phyloP scores from a whole-genome alignment of 495 filamentous ascomycete genomes.

The Oidiodendron maius region DNA sequence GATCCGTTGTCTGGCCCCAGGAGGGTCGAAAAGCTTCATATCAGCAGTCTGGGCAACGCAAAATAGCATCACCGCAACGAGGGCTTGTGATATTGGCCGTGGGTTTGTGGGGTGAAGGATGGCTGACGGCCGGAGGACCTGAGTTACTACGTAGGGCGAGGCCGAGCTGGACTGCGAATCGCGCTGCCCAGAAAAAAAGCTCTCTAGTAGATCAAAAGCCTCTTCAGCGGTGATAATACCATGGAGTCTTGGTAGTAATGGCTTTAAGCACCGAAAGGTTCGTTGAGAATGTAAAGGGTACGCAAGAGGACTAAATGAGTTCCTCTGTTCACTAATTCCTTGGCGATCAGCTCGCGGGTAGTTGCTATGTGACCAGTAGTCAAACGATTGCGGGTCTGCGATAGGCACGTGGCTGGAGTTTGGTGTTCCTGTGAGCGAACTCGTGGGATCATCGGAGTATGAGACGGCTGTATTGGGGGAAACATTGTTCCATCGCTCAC shows the following conservation, averaged over 20 bases:
- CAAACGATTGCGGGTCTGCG: too few species aligned
- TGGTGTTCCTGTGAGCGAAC: too few species aligned
- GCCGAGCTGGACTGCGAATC: conserved; percentile 33
- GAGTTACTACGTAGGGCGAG: conserved; percentile 31
- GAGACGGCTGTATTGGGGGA: too few species aligned
- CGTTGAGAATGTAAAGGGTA: too few species aligned
- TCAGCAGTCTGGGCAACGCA: conserved; percentile 34
- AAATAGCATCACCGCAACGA: conserved; percentile 34
- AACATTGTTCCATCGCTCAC: too few species aligned
- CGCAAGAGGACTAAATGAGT: too few species aligned
- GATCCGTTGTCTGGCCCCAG: conserved; percentile 22
- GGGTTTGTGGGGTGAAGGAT: conserved; percentile 29
- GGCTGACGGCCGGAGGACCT: conserved; percentile 31
- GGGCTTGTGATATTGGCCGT: conserved; percentile 28
- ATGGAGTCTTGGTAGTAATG: conserved; percentile 29
- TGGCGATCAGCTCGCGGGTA: too few species aligned
- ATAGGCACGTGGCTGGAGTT: too few species aligned
- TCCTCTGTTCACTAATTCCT: too few species aligned
- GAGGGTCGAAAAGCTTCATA: conserved; percentile 23
- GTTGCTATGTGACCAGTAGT: too few species aligned
- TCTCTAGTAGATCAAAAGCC: conserved; percentile 44
- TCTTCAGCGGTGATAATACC: conserved; percentile 33
- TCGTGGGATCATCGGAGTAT: too few species aligned
- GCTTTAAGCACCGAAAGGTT: too few species aligned
- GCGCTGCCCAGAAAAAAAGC: conserved; percentile 41